Evolutionary conservation across 2,329 filamentous ascomycete species (phyloP), one percentile per base, ranked within the genome.

Genomic region (Aspergillus sp.): DNA sequence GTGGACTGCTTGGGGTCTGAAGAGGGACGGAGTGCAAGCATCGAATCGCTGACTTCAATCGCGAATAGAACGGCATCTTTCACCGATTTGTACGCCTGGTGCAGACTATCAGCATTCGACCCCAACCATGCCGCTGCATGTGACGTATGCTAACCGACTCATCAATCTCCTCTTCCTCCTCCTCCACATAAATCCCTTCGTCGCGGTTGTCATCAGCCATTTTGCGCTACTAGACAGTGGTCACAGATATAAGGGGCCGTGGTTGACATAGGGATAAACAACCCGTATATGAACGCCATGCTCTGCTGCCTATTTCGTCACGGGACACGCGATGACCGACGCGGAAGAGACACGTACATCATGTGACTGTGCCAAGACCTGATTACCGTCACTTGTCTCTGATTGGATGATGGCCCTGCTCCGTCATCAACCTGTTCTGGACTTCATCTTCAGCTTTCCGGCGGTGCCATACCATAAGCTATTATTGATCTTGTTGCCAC

Each of bases 61-160:
- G 90, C 91, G 65, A 98, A 91, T 20, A 98, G 78, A n/a, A 97
- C 81, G n/a, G 93, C 93, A 82, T 98, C 93, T 72, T 95, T 96
- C 64, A 90, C 85, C 1, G 85, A 79, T 73, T 90, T 94, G 74
- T 93, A 98, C 68, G 83, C 84, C 89, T 91, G 58, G 30, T 25
- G 17, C 49, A 12, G 46, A 38, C 35, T 44, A 17, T 35, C 7
- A 41, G 17, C 43, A 43, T 15, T 12, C 12, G 10, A 27, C 13
- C 17, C n/a, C 25, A 44, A 51, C 27, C 47, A 15, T 4, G n/a
- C 10, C 6, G 7, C 9, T 38, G 4, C 9, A 15, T 41, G 27
- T 9, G 10, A 20, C 37, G 35, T 32, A 43, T 33, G 51, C 58
- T 49, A 62, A 73, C 71, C 12, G 65, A 68, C 44, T 74, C 70